Evolutionary conservation across 179 eudicot genomes (phyloP).

Genomic region (Beta corolliflora): DNA sequence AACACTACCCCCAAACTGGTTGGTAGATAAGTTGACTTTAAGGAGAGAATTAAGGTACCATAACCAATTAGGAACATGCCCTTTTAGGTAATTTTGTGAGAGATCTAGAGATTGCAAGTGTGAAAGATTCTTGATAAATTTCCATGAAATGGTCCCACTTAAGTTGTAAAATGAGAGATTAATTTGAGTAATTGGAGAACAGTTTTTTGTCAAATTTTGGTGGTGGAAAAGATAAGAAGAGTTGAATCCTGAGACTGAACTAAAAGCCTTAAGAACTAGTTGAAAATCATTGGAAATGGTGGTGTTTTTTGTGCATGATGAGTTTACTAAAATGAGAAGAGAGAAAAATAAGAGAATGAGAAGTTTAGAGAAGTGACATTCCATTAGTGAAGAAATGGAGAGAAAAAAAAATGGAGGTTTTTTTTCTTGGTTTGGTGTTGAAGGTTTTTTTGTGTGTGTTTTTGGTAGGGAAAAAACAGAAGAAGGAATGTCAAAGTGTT

Average conservation of each 20-base stretch:
- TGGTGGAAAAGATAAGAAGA: slow-evolving; percentile 30
- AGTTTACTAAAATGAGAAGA: slow-evolving; percentile 14
- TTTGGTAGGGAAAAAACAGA: neutral
- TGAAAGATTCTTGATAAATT: slow-evolving; percentile 54
- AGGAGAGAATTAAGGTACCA: slow-evolving; percentile 46
- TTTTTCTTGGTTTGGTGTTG: too few relatives aligned
- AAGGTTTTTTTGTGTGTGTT: too few relatives aligned
- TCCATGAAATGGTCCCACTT: slow-evolving; percentile 73
- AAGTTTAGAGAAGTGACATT: slow-evolving; percentile 3
- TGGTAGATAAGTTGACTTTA: slow-evolving; percentile 54
- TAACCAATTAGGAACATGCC: slow-evolving; percentile 57
- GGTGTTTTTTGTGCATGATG: slow-evolving; percentile 44
- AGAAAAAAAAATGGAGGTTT: neutral
- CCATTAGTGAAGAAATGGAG: slow-evolving; percentile 23
- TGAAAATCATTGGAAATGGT: slow-evolving; percentile 35
- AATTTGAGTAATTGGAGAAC: slow-evolving; percentile 40
- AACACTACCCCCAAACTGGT: slow-evolving; percentile 65
- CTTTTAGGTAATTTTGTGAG: slow-evolving; percentile 68
- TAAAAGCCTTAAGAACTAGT: slow-evolving; percentile 56
- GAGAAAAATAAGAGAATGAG: slow-evolving; percentile 20
- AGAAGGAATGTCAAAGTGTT: neutral
- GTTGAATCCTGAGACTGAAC: slow-evolving; percentile 62
- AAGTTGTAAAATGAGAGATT: slow-evolving; percentile 62
- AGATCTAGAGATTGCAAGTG: slow-evolving; percentile 58
- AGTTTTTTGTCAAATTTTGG: slow-evolving; percentile 16